phyloP scores from a whole-genome alignment of 257 asterid species.

The Nicotiana attenuata region DNA sequence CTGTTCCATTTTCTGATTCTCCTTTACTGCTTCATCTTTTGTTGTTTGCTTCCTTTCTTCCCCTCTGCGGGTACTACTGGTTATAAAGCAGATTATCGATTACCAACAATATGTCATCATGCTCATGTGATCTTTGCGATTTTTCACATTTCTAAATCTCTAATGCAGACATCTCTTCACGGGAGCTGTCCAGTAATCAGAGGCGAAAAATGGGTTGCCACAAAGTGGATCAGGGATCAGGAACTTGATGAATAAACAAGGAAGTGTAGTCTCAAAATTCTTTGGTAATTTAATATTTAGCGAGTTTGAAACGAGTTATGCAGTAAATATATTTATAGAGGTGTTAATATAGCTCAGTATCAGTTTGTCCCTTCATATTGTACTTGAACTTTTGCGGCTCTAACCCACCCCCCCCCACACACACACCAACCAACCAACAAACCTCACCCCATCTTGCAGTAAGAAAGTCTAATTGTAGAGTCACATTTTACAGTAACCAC shows the following conservation, averaged over 20 bases:
- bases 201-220: slow-evolving; percentile 98
- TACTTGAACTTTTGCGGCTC: background rate
- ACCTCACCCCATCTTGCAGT: background rate
- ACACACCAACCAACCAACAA: background rate
- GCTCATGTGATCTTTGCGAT: background rate
- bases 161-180: slow-evolving; percentile 68
- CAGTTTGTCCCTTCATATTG: background rate
- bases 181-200: slow-evolving; percentile 92
- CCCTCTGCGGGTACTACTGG: background rate
- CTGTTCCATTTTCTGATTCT: background rate
- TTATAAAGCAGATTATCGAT: background rate
- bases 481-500: too few species aligned
- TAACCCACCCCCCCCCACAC: background rate
- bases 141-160: background rate
- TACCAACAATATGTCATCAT: background rate
- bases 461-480: background rate
- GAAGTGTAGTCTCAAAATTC: background rate
- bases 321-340: background rate
- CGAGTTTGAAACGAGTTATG: background rate
- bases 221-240: slow-evolving; percentile 88
- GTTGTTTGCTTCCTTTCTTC: too few species aligned
- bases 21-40: background rate
- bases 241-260: slow-evolving; percentile 30
- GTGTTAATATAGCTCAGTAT: background rate
- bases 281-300: background rate